Evolutionary conservation across 495 filamentous ascomycete genomes (phyloP).

Genomic region (Durotheca rogersii): DNA sequence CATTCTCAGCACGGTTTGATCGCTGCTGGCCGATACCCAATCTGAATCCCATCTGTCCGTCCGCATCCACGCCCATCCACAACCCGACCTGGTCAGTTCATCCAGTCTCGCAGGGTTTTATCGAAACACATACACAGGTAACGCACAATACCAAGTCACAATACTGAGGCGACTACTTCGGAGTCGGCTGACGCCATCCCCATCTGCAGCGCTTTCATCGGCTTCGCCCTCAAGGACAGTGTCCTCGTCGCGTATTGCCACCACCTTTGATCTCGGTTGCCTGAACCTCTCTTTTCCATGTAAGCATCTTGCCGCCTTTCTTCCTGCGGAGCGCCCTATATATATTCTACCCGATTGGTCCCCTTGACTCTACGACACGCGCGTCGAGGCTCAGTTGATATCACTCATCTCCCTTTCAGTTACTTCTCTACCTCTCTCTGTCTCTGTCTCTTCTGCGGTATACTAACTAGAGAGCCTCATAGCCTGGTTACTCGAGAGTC

Average conservation of each 20-base stretch:
- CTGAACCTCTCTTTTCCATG: background rate
- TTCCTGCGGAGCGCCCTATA: background rate
- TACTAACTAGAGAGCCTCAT: too few species aligned
- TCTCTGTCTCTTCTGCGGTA: too few species aligned
- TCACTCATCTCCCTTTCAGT: constrained; percentile 7
- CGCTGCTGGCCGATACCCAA: background rate
- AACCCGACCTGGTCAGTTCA: too few species aligned
- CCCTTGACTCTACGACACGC: constrained; percentile 10
- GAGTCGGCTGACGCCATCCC: background rate
- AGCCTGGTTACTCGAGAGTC: too few species aligned
- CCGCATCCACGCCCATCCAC: too few species aligned
- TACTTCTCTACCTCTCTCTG: background rate
- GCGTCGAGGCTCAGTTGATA: constrained; percentile 15
- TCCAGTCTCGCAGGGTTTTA: background rate
- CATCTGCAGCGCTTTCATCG: background rate
- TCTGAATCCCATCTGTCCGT: background rate
- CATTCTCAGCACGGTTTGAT: background rate
- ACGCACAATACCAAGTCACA: background rate
- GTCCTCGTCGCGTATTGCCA: background rate
- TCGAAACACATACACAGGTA: background rate
- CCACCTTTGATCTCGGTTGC: background rate
- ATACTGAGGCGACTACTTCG: background rate
- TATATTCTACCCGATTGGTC: constrained; percentile 1
- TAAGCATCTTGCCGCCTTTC: background rate
- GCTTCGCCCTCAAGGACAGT: background rate